Evolutionary conservation across 768 basidiomycete genomes (phyloP), one percentile per base, ranked within the genome.

Genomic region (Arthromyces matolae): DNA sequence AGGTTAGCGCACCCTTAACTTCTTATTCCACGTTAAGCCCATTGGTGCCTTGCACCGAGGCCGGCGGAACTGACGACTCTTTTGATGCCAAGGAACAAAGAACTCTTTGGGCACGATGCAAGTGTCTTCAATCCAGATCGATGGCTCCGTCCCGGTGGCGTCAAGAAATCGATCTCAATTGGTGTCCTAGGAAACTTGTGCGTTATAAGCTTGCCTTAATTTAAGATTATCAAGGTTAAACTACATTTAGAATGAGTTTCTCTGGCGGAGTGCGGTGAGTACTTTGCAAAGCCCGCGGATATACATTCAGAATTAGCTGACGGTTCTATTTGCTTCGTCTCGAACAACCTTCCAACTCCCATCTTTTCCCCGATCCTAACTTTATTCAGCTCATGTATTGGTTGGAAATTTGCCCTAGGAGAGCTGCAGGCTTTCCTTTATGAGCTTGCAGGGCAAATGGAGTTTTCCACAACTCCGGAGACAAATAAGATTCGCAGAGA

Each of bases 401-500:
- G 68, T 19, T 71, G 69, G 70, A 66, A 64, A 40, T 68, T 71
- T 40, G 70, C 70, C 4, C 55, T 81, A 0, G 57, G 72, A 32
- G 80, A 85, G 58, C 58, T 83, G 13, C 82, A 84, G 52, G 70
- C 74, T 0, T 81, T 85, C 61, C 56, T 83, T n/a, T 71, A 77
- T 19, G 80, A 81, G 55, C 65, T 80, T 18, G 47, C 83, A 32
- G 61, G 69, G 27, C 69, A 76, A 53, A 80, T 84, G 54, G 75
- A 82, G 52, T 78, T 83, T 51, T 50, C 70, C 50, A 65, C 63
- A 27, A 70, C 71, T 2, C 63, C 67, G 13, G 62, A 71, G 45
- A 59, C 66, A 1, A 51, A 59, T 47, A 64, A 52, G 37, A 53
- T 77, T 31, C 56, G 73, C 38, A 62, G 71, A 19, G 73, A 75